Evolutionary conservation across 2,329 filamentous ascomycete species (phyloP).

Genomic region (Beauveria caledonica): DNA sequence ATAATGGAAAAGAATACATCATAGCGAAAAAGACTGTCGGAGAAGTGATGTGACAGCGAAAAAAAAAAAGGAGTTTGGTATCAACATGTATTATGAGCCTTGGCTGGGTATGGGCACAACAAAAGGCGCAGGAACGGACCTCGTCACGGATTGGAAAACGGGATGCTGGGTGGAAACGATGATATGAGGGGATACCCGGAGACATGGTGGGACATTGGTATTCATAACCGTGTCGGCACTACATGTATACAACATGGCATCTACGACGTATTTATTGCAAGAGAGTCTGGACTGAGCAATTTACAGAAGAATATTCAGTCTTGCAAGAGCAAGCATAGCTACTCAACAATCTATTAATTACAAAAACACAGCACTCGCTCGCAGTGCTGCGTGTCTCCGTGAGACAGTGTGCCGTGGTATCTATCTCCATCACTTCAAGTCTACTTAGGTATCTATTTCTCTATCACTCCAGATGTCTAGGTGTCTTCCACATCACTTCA

Average conservation of each 20-base stretch:
- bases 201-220: neutral
- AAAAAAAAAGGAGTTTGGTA: conserved; percentile 8
- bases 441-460: too few relatives aligned
- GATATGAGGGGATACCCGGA: neutral
- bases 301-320: neutral
- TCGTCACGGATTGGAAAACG: neutral
- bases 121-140: conserved; percentile 1
- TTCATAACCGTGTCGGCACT: neutral
- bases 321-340: neutral
- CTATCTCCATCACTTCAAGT: too few relatives aligned
- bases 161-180: neutral
- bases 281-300: neutral
- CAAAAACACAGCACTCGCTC: neutral
- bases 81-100: conserved; percentile 7
- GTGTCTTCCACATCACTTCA: too few relatives aligned
- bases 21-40: neutral
- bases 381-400: too few relatives aligned
- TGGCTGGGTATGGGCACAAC: neutral
- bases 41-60: neutral
- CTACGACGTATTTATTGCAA: neutral
- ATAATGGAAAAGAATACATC: conserved; percentile 9
- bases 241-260: neutral
- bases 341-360: neutral
- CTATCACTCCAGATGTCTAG: too few relatives aligned
- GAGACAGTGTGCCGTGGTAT: too few relatives aligned